phyloP scores from a whole-genome alignment of 495 filamentous ascomycete genomes.

The Extremus antarcticus region DNA sequence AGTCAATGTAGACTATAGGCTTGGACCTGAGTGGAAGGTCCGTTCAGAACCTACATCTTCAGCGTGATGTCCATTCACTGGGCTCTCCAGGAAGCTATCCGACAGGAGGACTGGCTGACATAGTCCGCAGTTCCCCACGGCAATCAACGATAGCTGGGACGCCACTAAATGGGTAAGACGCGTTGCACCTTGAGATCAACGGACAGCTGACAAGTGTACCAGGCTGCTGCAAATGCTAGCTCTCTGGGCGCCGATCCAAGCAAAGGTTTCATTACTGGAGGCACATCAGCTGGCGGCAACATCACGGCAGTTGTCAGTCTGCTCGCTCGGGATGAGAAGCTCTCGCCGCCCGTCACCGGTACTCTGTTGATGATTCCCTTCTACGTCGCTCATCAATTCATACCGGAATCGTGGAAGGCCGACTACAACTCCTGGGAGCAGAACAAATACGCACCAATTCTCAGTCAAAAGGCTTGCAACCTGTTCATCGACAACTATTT shows the following conservation, averaged over 20 bases:
- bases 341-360: constrained; percentile 37
- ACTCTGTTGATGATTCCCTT: constrained; percentile 35
- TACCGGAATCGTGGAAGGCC: constrained; percentile 26
- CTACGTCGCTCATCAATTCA: constrained; percentile 4
- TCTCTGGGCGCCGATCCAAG: constrained; percentile 30
- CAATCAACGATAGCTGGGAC: constrained; percentile 40
- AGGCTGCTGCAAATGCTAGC: constrained; percentile 32
- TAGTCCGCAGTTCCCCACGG: constrained; percentile 33
- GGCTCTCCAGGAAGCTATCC: too few relatives aligned
- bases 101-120: too few relatives aligned
- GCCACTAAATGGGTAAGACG: constrained; percentile 37
- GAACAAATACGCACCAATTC: constrained; percentile 27
- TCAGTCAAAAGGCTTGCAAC: constrained; percentile 10
- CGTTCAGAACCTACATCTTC: too few relatives aligned
- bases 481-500: constrained; percentile 16
- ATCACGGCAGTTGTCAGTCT: constrained; percentile 35
- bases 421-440: constrained; percentile 33
- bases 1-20: constrained; percentile 38
- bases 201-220: background rate
- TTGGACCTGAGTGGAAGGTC: constrained; percentile 3
- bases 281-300: constrained; percentile 40
- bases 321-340: constrained; percentile 33
- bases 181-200: background rate
- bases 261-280: constrained; percentile 41
- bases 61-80: too few relatives aligned